Percentiles rank a stretch among this genome's conserved stretches.
Conservation (phyloP, 768 basidiomycete species). For the Pleurotus tuoliensis region DNA sequence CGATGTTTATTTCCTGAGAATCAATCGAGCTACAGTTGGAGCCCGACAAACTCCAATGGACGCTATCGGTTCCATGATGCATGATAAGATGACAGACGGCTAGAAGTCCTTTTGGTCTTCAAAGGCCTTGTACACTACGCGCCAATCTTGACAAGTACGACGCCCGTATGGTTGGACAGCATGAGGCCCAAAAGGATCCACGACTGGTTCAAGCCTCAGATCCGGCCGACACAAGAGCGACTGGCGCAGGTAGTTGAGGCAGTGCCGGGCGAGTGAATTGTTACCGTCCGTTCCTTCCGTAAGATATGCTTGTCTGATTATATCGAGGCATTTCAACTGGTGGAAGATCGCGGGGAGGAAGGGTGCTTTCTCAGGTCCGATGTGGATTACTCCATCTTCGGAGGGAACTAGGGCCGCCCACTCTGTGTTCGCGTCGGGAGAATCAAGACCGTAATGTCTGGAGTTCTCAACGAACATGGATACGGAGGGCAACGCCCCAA, state of each 20-base stretch:
- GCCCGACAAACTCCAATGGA: too few relatives aligned
- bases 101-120: neutral
- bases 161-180: constrained; percentile 3
- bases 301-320: constrained; percentile 24
- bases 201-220: constrained; percentile 14
- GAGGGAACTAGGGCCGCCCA: constrained; percentile 3
- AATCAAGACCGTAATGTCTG: constrained; percentile 3
- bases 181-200: constrained; percentile 6
- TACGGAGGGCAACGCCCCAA: neutral
- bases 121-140: neutral
- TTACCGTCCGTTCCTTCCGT: neutral
- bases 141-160: constrained; percentile 6
- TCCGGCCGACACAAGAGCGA: constrained; percentile 25
- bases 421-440: neutral
- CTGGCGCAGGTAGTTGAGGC: constrained; percentile 30
- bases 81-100: too few relatives aligned
- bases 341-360: constrained; percentile 26
- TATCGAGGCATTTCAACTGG: constrained; percentile 34
- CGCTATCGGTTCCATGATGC: too few relatives aligned
- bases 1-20: too few relatives aligned
- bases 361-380: neutral
- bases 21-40: too few relatives aligned
- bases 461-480: constrained; percentile 8
- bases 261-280: constrained; percentile 18
- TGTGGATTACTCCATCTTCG: neutral